These are phyloP conservation scores for Cynara cardunculus DNA, from an alignment of 129 eudicot genomes.

Conservation along the genomic window DNA sequence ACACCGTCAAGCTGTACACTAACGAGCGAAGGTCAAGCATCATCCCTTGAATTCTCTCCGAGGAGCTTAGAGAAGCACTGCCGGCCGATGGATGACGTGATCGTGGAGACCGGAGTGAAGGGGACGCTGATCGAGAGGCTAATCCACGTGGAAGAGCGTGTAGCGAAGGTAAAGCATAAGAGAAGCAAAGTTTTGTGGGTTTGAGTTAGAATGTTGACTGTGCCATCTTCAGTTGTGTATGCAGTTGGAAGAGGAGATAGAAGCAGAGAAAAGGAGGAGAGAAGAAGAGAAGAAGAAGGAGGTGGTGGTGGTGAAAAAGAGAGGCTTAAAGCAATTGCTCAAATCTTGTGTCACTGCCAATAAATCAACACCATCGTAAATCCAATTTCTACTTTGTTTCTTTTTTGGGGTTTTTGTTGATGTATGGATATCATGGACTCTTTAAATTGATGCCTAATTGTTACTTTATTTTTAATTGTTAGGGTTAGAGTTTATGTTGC, in stretches of 20 bases:
- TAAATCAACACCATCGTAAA: neutral
- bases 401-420: neutral
- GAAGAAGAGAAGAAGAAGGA: neutral
- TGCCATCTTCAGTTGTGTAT: conserved; percentile 41
- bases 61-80: conserved; percentile 65
- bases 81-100: conserved; percentile 63
- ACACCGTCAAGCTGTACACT: conserved; percentile 48
- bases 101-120: conserved; percentile 52
- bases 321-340: conserved; percentile 46
- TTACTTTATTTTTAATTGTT: no score
- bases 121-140: conserved; percentile 61
- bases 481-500: no score
- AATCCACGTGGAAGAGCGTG: conserved; percentile 63
- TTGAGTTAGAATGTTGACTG: neutral
- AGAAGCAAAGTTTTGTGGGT: no score
- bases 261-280: conserved; percentile 28
- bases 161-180: conserved; percentile 32
- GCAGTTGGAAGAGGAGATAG: conserved; percentile 60
- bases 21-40: conserved; percentile 43
- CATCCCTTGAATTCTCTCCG: conserved; percentile 55
- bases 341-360: conserved; percentile 54
- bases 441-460: no score
- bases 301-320: conserved; percentile 9
- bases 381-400: neutral
- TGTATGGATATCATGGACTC: neutral